Base-by-base conservation (phyloP, 345 rosid species). In the Pugionium cornutum region DNA sequence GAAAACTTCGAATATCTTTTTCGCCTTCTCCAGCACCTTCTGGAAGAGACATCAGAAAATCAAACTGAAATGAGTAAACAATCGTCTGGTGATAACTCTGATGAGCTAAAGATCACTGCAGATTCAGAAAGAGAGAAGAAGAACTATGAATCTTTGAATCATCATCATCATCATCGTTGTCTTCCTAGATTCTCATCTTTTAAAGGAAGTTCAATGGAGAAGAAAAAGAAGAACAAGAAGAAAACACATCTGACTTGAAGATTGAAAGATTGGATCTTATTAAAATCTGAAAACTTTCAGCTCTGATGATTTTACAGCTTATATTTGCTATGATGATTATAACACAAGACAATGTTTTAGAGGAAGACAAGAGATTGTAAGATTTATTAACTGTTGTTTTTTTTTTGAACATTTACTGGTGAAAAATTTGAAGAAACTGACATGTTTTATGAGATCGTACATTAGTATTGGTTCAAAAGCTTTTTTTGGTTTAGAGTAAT, bases 111-210 rank as follows among this genome's bases (percentile, higher is more conserved):
- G 34, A 52, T 81, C 52, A 78, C 76, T 58, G 86, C 80, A 41
- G 79, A 75, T 40, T 18, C 70, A 53, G 10, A 53, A 36, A 9
- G 64, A 35, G 83, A 78, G 51, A 77, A 72, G 36, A 82, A 75
- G 51, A 79, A 69, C 39, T 40, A 67, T 5, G 77, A 72, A 64
- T 73, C 83, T n/a, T 6, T 11, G n/a, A 81, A 18, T 18, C 18
- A 46, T 31, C 5, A 63, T 5, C n/a, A n/a, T n/a, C 58, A 63
- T 39, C 69, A 73, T 8, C 78, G 89, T 41, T 92, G 97, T 86
- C 88, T 92, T 56, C 91, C 97, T 1, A 86, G 85, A 67, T 82
- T 87, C 46, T 58, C 77, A 9, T 69, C 83, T 11, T 77, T 82
- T 59, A 74, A 80, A 55, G 52, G 42, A 41, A 74, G 78, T 79